Percentiles rank a stretch among this genome's conserved stretches.
phyloP scores from a whole-genome alignment of 108 stramenopile species.

The Mediolabrus comicus region DNA sequence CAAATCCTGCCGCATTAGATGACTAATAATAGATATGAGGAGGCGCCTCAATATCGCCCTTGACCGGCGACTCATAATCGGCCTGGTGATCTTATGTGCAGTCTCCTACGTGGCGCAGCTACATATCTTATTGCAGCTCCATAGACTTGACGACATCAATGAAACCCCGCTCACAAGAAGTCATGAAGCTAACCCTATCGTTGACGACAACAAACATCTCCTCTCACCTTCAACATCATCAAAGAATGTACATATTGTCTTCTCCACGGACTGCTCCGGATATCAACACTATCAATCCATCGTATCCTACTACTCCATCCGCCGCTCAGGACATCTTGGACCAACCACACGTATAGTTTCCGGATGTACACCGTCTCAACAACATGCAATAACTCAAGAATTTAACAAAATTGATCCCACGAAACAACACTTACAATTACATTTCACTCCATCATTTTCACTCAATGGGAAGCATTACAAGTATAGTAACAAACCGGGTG shows the following conservation, averaged over 20 bases:
- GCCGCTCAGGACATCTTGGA: slow-evolving; percentile 71
- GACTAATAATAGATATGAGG: too few relatives aligned
- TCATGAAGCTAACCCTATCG: neutral
- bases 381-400: slow-evolving; percentile 19
- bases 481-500: slow-evolving; percentile 93
- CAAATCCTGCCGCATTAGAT: too few relatives aligned
- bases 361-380: slow-evolving; percentile 45
- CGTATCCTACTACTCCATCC: slow-evolving; percentile 74
- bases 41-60: too few relatives aligned
- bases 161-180: neutral
- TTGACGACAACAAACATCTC: neutral
- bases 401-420: slow-evolving; percentile 27
- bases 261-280: slow-evolving; percentile 85
- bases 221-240: too few relatives aligned
- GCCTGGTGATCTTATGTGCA: neutral
- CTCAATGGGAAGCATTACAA: slow-evolving; percentile 55
- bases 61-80: neutral
- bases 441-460: slow-evolving; percentile 66
- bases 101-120: neutral
- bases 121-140: neutral
- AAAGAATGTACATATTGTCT: slow-evolving; percentile 44
- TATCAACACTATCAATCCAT: slow-evolving; percentile 95
- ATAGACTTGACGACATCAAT: neutral
- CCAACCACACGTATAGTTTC: slow-evolving; percentile 88
- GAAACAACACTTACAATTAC: slow-evolving; percentile 45